Percentiles rank a stretch among this genome's conserved stretches.
These are phyloP conservation scores for Conringia planisiliqua DNA, from an alignment of 345 rosid species.

Conservation along the genomic window DNA sequence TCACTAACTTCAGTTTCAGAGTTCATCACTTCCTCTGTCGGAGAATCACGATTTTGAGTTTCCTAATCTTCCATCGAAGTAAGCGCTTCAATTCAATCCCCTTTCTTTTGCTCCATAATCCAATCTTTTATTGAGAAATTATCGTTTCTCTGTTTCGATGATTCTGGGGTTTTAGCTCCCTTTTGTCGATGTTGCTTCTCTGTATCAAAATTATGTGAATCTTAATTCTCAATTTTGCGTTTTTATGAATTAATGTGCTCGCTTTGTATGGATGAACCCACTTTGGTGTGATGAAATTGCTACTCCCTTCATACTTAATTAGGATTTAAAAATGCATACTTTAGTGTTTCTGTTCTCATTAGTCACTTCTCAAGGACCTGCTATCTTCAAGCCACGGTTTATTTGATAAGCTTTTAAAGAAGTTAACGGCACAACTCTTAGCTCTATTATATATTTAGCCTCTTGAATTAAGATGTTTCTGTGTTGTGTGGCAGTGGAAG, in stretches of 20 bases:
- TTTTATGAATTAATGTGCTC: background rate
- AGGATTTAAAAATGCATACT: background rate
- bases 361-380: background rate
- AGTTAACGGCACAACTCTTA: background rate
- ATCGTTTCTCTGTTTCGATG: background rate
- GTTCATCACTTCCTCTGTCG: background rate
- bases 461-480: background rate
- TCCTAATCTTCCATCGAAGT: slow-evolving; percentile 4
- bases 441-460: background rate
- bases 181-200: background rate
- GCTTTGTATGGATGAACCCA: background rate
- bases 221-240: background rate
- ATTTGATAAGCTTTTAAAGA: background rate
- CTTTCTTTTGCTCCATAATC: background rate
- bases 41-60: background rate
- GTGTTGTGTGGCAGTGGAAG: slow-evolving; percentile 40
- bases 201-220: background rate
- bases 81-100: background rate
- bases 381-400: background rate
- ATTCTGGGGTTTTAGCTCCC: background rate
- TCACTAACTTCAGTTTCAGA: slow-evolving; percentile 2
- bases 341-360: background rate
- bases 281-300: background rate
- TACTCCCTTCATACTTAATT: background rate
- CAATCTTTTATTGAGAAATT: background rate